phyloP scores from a whole-genome alignment of 2,329 filamentous ascomycete genomes.

The Graphilbum fragrans region DNA sequence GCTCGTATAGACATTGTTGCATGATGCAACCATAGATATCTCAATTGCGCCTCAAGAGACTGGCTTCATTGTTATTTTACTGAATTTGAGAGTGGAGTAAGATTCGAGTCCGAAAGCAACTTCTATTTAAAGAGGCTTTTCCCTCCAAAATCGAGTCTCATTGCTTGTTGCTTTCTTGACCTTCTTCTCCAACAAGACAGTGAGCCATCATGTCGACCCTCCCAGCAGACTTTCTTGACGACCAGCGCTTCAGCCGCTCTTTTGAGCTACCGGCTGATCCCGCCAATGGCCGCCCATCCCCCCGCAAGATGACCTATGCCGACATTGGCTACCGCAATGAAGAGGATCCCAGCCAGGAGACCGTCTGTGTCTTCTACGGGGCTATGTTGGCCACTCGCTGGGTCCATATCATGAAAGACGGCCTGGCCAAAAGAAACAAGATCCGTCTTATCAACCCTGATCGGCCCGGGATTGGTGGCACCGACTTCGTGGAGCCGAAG shows the following conservation, averaged over 20 bases:
- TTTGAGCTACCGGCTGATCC: conserved; percentile 15
- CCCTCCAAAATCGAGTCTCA: no score
- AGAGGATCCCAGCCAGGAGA: conserved; percentile 12
- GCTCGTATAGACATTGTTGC: no score
- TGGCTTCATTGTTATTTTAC: no score
- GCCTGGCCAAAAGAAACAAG: conserved; percentile 17
- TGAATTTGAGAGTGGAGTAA: no score
- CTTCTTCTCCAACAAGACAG: no score
- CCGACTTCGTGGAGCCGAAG: conserved; percentile 13
- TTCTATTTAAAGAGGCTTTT: no score
- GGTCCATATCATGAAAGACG: conserved; percentile 19
- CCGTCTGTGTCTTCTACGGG: conserved; percentile 17
- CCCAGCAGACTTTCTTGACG: conserved; percentile 7
- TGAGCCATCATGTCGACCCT: no score
- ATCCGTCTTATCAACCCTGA: conserved; percentile 21
- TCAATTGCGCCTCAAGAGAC: no score
- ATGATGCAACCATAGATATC: no score
- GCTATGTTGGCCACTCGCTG: conserved; percentile 17
- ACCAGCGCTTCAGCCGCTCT: conserved; percentile 13
- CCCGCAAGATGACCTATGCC: conserved; percentile 14
- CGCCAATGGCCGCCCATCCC: conserved; percentile 5
- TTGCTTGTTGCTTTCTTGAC: no score
- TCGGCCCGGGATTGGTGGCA: conserved; percentile 23
- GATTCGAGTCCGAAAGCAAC: no score
- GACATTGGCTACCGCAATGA: conserved; percentile 20